Conservation (phyloP, 441 rosid species). For the Erysimum pusillum region DNA sequence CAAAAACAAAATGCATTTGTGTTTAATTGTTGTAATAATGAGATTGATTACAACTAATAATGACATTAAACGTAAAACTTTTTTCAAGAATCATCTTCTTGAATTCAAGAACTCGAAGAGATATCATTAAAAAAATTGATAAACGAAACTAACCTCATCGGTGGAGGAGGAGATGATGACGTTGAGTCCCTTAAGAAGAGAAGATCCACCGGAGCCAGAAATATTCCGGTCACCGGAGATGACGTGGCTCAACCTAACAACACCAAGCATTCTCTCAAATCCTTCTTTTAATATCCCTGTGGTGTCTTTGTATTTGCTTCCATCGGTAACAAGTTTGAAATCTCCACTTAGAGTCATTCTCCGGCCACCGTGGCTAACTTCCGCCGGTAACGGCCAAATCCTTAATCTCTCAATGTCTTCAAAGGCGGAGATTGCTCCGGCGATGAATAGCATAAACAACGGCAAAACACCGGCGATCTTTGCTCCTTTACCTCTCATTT, state of each 20-base stretch:
- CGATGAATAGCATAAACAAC: slow-evolving; percentile 34
- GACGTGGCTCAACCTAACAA: slow-evolving; percentile 53
- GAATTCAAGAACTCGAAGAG: not conserved
- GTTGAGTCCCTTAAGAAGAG: slow-evolving; percentile 53
- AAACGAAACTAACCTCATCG: slow-evolving; percentile 52
- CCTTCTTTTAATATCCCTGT: slow-evolving; percentile 62
- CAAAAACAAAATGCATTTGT: not conserved
- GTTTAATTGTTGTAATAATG: not conserved
- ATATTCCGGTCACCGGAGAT: slow-evolving; percentile 50
- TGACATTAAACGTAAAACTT: not conserved
- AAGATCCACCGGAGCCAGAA: slow-evolving; percentile 48
- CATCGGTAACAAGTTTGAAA: slow-evolving; percentile 53
- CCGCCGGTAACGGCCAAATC: slow-evolving; percentile 72
- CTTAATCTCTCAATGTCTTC: slow-evolving; percentile 48
- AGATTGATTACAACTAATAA: not conserved
- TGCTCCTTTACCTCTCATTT: slow-evolving; percentile 37
- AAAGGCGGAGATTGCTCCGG: slow-evolving; percentile 42
- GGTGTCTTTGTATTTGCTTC: slow-evolving; percentile 51
- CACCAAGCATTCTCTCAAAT: slow-evolving; percentile 58
- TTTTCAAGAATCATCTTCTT: not conserved
- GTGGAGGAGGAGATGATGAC: slow-evolving; percentile 55
- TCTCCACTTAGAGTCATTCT: slow-evolving; percentile 48
- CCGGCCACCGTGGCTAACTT: slow-evolving; percentile 53
- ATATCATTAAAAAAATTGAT: not conserved
- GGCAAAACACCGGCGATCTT: slow-evolving; percentile 39